Conservation (phyloP, 225 moss, liverwort and hornwort genomes). For the Physcomitrellopsis africana region DNA sequence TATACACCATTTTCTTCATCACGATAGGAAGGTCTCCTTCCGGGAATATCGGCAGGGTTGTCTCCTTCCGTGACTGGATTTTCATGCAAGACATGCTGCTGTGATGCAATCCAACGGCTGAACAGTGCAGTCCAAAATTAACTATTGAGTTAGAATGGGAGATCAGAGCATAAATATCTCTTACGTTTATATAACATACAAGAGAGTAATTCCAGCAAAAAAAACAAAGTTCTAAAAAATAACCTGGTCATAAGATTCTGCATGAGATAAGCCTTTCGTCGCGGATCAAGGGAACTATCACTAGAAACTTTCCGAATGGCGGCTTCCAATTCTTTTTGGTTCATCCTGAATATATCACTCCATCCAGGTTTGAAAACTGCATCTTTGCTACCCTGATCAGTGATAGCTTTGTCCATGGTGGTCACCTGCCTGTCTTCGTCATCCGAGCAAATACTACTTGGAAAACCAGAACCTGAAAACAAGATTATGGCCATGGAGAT, state of each 20-base stretch:
- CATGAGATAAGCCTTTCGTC: conserved; percentile 93
- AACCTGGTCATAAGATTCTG: conserved; percentile 99
- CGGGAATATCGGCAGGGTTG: conserved; percentile 46
- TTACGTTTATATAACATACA: not conserved
- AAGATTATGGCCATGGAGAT: not conserved
- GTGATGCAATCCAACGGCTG: conserved; percentile 99
- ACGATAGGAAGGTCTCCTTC: conserved; percentile 57
- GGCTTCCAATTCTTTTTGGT: conserved; percentile 96
- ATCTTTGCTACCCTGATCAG: conserved; percentile 39
- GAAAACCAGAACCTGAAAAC: conserved; percentile 29
- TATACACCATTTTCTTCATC: conserved; percentile 66
- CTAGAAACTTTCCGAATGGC: conserved; percentile 96
- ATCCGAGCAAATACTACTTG: conserved; percentile 36
- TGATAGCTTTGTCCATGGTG: conserved; percentile 30
- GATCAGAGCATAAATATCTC: conserved; percentile 12
- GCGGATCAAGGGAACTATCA: conserved; percentile 92
- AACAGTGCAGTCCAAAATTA: conserved; percentile 29
- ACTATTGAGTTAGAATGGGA: not conserved
- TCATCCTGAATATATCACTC: conserved; percentile 98
- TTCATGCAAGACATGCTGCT: conserved; percentile 62
- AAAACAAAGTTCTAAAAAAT: conserved; percentile 11
- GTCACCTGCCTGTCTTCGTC: conserved; percentile 32
- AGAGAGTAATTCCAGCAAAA: not conserved
- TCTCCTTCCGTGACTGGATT: conserved; percentile 36
- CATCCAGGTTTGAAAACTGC: conserved; percentile 89